Base-by-base conservation (phyloP, 2,329 filamentous ascomycete genomes). In the Sarocladiaceae sp. region DNA sequence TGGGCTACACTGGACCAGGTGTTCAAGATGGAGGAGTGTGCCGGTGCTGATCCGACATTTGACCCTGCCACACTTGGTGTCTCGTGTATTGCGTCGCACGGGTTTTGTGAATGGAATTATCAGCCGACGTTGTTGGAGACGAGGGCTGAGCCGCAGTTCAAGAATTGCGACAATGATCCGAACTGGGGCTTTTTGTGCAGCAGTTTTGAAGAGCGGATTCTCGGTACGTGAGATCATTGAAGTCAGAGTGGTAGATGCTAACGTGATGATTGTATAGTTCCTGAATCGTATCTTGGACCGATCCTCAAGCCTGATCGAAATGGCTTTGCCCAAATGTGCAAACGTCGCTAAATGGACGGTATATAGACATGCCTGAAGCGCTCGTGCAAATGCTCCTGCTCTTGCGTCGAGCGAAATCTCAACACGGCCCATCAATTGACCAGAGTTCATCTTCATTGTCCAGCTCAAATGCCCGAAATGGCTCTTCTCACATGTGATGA, bases 221-320 rank as follows among this genome's bases (percentile, higher is more conserved):
- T 52, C 2, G 55, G 55, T 53, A 28, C 50, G 53, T 22, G 4
- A n/a, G 26, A n/a, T 33, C 23, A 37, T 2, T 18, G 11, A 3
- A 28, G 15, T 1, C 15, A 36, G 17, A 13, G 10, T n/a, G n/a
- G n/a, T n/a, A n/a, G n/a, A n/a, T 25, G 12, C 22, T 15, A n/a
- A 18, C 33, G 13, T 40, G 35, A 49, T 11, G 13, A 17, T 26
- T 20, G 4, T n/a, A 8, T 53, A 53, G 55, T 62, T 6, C 60
- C 60, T 8, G 55, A 59, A 54, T 60, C 60, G 6, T 62, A 61
- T n/a, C 55, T 61, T 15, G 60, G 60, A 2, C 60, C 58, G 2
- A 39, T 61, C 8, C 50, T 62, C n/a, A 33, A 29, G n/a, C 47
- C 28, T 20, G 53, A 26, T n/a, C 7, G 11, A 3, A 44, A 26